Base-by-base conservation (phyloP, 208 protist species). In the Tetramitus jugosus region DNA sequence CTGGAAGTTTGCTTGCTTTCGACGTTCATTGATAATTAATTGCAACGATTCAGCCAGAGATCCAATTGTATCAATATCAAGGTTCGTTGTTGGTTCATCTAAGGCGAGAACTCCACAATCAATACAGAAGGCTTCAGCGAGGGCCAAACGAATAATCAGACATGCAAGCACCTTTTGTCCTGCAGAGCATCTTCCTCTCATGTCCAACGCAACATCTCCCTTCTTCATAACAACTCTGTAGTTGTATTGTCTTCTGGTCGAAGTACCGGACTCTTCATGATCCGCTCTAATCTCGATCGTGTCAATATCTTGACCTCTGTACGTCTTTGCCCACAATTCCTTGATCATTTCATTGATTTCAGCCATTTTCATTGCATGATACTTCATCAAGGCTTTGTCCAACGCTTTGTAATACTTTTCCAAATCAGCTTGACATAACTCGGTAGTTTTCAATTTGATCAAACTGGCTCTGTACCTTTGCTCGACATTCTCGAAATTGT, bases 11-110 rank as follows among this genome's bases (percentile, higher is more conserved):
- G 90, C 90, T 46, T 92, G 84, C 31, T 81, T 81, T 29, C 89
- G 85, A 49, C 90, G 87, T 17, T 80, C 83, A 61, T 91, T 80
- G 77, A 96, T 96, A n/a, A 96, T 83, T 8, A 84, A 80, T 49
- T 87, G 87, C 53, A 94, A 83, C 7, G 88, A 80, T 53, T 90
- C 88, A 2, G 89, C 90, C 13, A 94, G 86, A n/a, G 88, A 89
- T 35, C 84, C 86, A 37, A 90, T 87, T 68, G 94, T 95, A 79
- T 76, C 46, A 40, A 60, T 31, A 76, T 99, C 98, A 6, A 99
- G 88, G 82, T 99, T 99, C 31, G 97, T 98, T 8, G 98, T 99
- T 8, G 98, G 98, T 85, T 99, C 98, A 82, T 99, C 98, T 6
- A 99, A 87, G 2, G 98, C 96, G 1, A 99, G 89, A 68, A 99